Percentiles rank a stretch among this genome's conserved stretches.
Evolutionary conservation across 495 filamentous ascomycete genomes (phyloP).

Genomic region (Venustampulla echinocandica): DNA sequence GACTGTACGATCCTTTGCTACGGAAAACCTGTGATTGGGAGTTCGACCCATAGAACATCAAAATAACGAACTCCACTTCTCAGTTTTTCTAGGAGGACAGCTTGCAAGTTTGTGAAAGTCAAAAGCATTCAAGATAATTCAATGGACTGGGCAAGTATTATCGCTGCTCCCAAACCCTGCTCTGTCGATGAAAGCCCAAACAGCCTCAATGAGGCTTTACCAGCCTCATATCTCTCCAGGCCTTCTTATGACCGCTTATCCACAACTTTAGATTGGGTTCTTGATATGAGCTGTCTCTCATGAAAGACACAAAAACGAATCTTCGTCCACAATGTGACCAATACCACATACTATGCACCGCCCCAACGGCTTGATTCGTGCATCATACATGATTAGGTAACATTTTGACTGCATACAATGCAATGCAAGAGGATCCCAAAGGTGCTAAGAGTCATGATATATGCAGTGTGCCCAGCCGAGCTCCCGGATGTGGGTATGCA

Average conservation of each 20-base stretch:
- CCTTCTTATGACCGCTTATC: slow-evolving; percentile 7
- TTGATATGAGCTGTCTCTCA: slow-evolving; percentile 4
- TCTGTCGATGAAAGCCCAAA: slow-evolving; percentile 3
- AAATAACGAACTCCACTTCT: background rate
- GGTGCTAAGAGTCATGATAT: slow-evolving; percentile 3
- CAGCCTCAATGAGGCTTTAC: slow-evolving; percentile 3
- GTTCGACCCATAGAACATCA: slow-evolving; percentile 10
- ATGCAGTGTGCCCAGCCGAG: slow-evolving; percentile 2
- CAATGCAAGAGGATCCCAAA: slow-evolving; percentile 2
- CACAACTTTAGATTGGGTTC: slow-evolving; percentile 3
- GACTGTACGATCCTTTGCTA: slow-evolving; percentile 5
- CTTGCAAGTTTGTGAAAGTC: slow-evolving; percentile 1
- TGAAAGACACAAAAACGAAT: too few relatives aligned
- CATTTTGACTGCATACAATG: slow-evolving; percentile 5
- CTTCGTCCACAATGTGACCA: too few relatives aligned
- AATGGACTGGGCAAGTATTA: slow-evolving; percentile 1
- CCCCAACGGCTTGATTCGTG: slow-evolving; percentile 2
- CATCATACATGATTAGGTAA: slow-evolving; percentile 1
- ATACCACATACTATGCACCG: slow-evolving; percentile 2
- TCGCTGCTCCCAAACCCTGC: slow-evolving; percentile 3
- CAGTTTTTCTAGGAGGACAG: background rate
- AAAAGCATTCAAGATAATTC: slow-evolving; percentile 5
- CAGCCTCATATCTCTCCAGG: slow-evolving; percentile 4
- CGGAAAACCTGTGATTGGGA: slow-evolving; percentile 11
- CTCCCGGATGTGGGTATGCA: slow-evolving; percentile 7